Evolutionary conservation across 169 alveolate genomes (phyloP).

Genomic region (Eimeria praecox): DNA sequence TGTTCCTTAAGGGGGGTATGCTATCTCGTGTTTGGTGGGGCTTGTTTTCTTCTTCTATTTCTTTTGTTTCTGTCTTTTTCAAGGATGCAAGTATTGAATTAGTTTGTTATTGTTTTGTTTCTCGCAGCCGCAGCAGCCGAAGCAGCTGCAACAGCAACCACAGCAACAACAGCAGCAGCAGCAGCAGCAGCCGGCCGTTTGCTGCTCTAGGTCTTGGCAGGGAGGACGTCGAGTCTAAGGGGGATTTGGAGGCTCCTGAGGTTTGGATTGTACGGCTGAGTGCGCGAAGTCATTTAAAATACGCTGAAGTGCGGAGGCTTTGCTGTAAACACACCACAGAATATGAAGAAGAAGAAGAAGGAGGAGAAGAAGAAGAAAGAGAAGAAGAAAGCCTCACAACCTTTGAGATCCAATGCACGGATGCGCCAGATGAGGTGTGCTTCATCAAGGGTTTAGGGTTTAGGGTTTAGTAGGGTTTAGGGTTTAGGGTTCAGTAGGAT

Average conservation of each 20-base stretch:
- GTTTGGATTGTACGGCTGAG: constrained; percentile 48
- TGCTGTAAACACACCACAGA: neutral
- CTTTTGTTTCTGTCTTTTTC: neutral
- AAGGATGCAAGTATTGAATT: neutral
- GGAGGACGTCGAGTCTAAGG: neutral
- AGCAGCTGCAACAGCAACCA: neutral
- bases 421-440: constrained; percentile 25
- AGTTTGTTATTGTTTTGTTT: neutral
- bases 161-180: constrained; percentile 14
- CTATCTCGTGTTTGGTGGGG: neutral
- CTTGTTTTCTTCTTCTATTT: neutral
- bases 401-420: neutral
- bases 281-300: neutral
- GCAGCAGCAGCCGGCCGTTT: neutral
- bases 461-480: neutral
- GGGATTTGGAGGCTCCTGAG: neutral
- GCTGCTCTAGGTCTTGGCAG: constrained; percentile 22
- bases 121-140: neutral
- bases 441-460: neutral
- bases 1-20: too few species aligned
- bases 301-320: constrained; percentile 12
- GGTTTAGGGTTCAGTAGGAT: neutral
- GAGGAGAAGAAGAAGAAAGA: neutral
- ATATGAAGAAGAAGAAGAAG: neutral
- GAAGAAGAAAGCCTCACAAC: neutral